Percentiles rank a stretch among this genome's conserved stretches.
Conservation (phyloP, 495 filamentous ascomycete species). For the Tuber microsphaerosporum region DNA sequence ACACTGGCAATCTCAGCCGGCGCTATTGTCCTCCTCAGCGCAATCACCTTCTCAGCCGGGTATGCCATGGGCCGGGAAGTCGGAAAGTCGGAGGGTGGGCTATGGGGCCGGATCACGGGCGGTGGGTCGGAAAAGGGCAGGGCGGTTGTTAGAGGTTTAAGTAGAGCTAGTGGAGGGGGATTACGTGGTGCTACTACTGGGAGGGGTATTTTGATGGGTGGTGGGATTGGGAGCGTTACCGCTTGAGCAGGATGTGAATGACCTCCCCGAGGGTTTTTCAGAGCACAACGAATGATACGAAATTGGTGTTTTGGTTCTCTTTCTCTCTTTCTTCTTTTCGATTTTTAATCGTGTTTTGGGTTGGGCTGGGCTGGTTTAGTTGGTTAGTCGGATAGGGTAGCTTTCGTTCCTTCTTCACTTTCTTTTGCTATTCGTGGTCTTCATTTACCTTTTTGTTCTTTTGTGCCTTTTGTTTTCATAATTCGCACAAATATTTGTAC, state of each 20-base stretch:
- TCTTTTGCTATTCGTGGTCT: conserved; percentile 6
- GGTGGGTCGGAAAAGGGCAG: conserved; percentile 19
- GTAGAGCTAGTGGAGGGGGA: conserved; percentile 27
- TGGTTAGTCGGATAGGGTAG: background rate
- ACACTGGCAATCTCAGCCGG: conserved; percentile 90
- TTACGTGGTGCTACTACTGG: conserved; percentile 1
- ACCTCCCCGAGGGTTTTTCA: background rate
- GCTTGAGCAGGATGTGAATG: background rate
- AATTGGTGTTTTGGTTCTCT: conserved; percentile 16
- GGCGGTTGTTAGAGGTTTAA: conserved; percentile 21
- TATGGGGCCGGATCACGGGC: conserved; percentile 20
- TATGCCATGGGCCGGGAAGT: conserved; percentile 83
- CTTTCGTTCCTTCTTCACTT: conserved; percentile 9
- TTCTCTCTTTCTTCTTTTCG: conserved; percentile 1
- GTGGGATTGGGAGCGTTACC: background rate
- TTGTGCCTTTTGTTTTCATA: background rate
- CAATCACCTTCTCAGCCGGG: conserved; percentile 86
- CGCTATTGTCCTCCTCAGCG: conserved; percentile 82
- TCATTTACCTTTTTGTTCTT: background rate
- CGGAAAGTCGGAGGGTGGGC: conserved; percentile 45
- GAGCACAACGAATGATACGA: conserved; percentile 1
- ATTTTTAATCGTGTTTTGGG: background rate
- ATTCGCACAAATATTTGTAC: background rate
- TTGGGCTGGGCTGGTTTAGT: conserved; percentile 1
- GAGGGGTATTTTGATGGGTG: background rate